Conservation (phyloP, 345 rosid species). For the Bretschneidera sinensis region DNA sequence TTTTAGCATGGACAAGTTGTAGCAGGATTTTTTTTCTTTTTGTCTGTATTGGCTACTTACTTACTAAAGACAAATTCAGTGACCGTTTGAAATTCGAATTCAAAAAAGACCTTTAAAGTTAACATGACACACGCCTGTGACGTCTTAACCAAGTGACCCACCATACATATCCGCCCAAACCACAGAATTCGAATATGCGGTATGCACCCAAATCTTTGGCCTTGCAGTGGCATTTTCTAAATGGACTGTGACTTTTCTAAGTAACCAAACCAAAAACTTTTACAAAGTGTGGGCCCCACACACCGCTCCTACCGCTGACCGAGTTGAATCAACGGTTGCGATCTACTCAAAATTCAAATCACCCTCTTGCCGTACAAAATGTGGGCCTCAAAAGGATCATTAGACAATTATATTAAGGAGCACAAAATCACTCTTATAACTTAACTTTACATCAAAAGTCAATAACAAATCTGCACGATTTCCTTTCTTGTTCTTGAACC, state of each 20-base stretch:
- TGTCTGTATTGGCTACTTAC: too few relatives aligned
- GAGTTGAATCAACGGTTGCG: conserved; percentile 25
- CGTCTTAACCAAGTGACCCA: conserved; percentile 5
- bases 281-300: conserved; percentile 14
- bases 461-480: too few relatives aligned
- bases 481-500: neutral
- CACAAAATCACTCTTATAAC: conserved; percentile 10
- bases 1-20: too few relatives aligned
- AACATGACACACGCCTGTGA: conserved; percentile 18
- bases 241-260: neutral
- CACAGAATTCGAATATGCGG: neutral
- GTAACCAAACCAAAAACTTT: neutral
- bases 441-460: too few relatives aligned
- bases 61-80: conserved; percentile 18
- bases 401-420: neutral
- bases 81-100: conserved; percentile 42
- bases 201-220: too few relatives aligned
- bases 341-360: conserved; percentile 27
- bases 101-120: conserved; percentile 3
- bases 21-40: too few relatives aligned
- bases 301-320: conserved; percentile 28
- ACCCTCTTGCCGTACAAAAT: conserved; percentile 10
- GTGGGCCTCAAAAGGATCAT: conserved; percentile 17
- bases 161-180: conserved; percentile 3
- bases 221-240: neutral